Percentiles rank a stretch among this genome's conserved stretches.
Conservation (phyloP, 176 grass and related monocot genomes). For the Urochloa ruziziensis region DNA sequence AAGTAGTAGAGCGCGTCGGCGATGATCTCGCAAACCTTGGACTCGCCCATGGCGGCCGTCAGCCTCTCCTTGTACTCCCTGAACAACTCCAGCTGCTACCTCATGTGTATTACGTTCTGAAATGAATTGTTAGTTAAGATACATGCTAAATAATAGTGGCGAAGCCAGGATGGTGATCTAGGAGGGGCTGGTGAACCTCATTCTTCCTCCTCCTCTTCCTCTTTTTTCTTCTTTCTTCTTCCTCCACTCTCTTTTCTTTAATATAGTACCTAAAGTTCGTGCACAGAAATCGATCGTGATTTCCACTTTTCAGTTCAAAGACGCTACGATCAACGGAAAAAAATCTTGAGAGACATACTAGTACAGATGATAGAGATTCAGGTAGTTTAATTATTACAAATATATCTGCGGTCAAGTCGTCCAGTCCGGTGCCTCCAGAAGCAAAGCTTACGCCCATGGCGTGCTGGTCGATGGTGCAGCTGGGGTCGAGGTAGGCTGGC, state of each 20-base stretch:
- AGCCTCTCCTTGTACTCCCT: constrained; percentile 44
- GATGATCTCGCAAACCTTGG: constrained; percentile 22
- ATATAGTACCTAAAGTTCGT: neutral
- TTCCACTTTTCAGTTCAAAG: too few relatives aligned
- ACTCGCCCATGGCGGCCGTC: constrained; percentile 12
- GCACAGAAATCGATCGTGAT: neutral
- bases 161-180: too few relatives aligned
- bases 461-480: neutral
- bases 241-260: too few relatives aligned
- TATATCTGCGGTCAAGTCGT: neutral
- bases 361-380: too few relatives aligned
- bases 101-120: constrained; percentile 42
- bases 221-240: too few relatives aligned
- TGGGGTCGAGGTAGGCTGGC: neutral
- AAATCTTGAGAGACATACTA: too few relatives aligned
- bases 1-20: constrained; percentile 41
- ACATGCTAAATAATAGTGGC: too few relatives aligned
- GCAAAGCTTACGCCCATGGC: neutral
- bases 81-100: constrained; percentile 53
- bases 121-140: neutral
- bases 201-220: too few relatives aligned
- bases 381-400: neutral
- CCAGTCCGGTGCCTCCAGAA: neutral
- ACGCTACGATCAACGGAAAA: too few relatives aligned
- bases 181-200: too few relatives aligned